Base-by-base conservation (phyloP, 192 early-diverging fungal species). In the Powellomyces hirtus region DNA sequence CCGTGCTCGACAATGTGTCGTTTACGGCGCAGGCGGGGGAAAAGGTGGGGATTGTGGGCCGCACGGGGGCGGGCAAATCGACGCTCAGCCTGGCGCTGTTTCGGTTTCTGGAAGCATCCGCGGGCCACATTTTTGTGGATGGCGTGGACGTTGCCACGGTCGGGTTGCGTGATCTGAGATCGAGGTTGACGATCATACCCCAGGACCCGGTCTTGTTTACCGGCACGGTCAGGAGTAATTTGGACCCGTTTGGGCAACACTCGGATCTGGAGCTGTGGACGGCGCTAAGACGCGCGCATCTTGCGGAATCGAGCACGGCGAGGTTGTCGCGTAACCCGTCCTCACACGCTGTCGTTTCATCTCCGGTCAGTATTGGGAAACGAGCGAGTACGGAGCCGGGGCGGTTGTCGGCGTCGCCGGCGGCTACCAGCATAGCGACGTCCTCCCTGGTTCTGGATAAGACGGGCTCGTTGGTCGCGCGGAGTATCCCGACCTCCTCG, bases 71-170 rank as follows among this genome's bases (percentile, higher is more conserved):
- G 31, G 79, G 78, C 31, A 84, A 79, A 59, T 68, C 66, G 20
- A 76, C 67, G 0, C 74, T 94, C 52, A 85, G 86, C 0, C 79
- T 93, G 62, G 84, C 89, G 14, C 73, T 94, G 45, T 83, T 94
- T 73, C 82, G 92, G 22, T 91, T 95, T 50, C 75, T 92, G 71
- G 86, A 90, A 66, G 53, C 29, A 16, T 61, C 38, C 0, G 24
- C 27, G 4, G 92, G 92, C 27, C 37, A 69, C 16, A 91, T 97
- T 33, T 33, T 72, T 0, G 81, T 97, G 46, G 94, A 95, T 63
- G 88, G 84, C 38, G 73, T 93, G 59, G 87, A 92, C 29, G 86
- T 88, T 30, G 60, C 75, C 1, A 64, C 80, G 18, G 71, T 94
- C 51, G 85, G 87, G 22, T 64, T 93, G 35, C 70, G 76, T 29